A percentile compares a stretch with the other conserved stretches of the same genome.
phyloP scores from a whole-genome alignment of 352 stramenopile genomes.

The Phytopythium oedochilum region DNA sequence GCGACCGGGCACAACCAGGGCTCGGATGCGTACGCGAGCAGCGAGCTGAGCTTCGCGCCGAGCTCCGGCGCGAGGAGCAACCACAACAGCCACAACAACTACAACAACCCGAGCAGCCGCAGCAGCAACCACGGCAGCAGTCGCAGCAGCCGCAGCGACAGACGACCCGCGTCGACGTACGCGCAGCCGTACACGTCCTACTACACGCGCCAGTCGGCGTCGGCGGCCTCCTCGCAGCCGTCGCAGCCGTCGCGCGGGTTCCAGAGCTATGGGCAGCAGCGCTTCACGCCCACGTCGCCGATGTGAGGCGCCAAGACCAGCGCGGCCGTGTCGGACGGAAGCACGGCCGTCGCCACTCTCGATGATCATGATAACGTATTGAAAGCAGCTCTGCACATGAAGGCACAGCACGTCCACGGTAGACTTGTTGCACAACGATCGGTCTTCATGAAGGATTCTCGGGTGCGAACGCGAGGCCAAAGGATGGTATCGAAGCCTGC shows the following conservation, averaged over 20 bases:
- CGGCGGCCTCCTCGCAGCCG: not conserved
- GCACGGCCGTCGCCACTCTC: not conserved
- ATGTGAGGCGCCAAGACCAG: not conserved
- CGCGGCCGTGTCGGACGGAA: not conserved
- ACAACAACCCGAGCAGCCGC: not conserved
- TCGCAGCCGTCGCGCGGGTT: conserved; percentile 1
- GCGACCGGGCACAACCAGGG: not conserved
- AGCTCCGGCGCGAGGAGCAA: not conserved
- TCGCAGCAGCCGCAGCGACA: not conserved
- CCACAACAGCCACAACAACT: not conserved
- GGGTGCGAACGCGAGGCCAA: too few species aligned
- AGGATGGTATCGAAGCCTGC: too few species aligned
- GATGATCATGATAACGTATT: not conserved
- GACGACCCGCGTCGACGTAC: conserved; percentile 1
- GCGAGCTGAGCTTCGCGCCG: not conserved
- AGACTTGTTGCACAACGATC: too few species aligned
- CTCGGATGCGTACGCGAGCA: not conserved
- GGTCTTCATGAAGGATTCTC: too few species aligned
- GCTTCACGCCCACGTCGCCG: conserved; percentile 3
- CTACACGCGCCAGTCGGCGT: not conserved
- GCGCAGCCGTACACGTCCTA: conserved; percentile 6
- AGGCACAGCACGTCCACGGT: too few species aligned
- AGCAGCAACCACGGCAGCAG: not conserved
- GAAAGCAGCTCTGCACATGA: not conserved
- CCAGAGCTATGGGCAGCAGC: conserved; percentile 1